Base-by-base conservation (phyloP, 495 filamentous ascomycete genomes). In the Acidiella bohemica region DNA sequence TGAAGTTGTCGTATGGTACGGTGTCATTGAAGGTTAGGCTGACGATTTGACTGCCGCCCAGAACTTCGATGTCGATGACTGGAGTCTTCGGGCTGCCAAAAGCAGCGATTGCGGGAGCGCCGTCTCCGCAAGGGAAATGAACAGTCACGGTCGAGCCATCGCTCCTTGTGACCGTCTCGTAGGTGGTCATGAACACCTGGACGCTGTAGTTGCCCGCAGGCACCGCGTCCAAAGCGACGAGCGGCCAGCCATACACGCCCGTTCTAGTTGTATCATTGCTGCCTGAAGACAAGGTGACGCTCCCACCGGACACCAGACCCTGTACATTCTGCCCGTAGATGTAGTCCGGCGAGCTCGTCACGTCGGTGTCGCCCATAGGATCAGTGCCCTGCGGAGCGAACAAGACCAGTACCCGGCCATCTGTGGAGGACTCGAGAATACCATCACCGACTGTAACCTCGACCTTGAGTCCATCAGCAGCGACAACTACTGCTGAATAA, bases 51-150 rank as follows among this genome's bases (percentile, higher is more conserved):
- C 23, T 2, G 1, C 27, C 25, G 12, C 49, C 46, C 16, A 13
- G 27, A n/a, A 53, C 27, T 4, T 37, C 24, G 28, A 53, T 20
- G 35, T 53, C 40, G 20, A 33, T 24, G 6, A 17, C 16, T 3
- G 36, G 11, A 12, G 49, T 49, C 12, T 22, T 36, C 16, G 37
- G 32, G 22, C 33, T 53, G 18, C 49, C 49, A 17, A 12, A 31
- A 5, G 35, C 45, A 34, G 18, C 38, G 29, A 53, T 24, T 21
- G 31, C 20, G 7, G 45, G 34, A 1, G 39, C 35, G 22, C 49
- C 49, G 32, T 53, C 49, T 17, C 49, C 49, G 26, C 49, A 53
- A 2, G 49, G 49, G 34, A 53, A 53, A 18, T 27, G 40, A 19
- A 53, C 28, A 24, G 32, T 49, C 5, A 53, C 46, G 3, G 28